These are phyloP conservation scores for Sonneratia caseolaris DNA, from an alignment of 345 rosid genomes.

Conservation along the genomic window DNA sequence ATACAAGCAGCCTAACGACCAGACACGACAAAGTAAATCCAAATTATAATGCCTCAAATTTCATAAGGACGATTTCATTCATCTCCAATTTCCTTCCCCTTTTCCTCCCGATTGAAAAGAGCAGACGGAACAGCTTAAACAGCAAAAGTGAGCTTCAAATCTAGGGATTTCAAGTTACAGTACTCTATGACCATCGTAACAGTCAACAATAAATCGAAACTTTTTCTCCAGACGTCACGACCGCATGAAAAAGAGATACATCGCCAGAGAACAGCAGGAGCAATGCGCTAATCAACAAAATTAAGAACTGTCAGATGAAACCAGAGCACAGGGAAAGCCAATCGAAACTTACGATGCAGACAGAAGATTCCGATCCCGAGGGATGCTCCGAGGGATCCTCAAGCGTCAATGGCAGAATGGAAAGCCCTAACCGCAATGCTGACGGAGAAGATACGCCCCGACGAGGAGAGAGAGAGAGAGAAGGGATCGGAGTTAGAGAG, in stretches of 20 bases:
- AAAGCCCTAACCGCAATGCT: slow-evolving; percentile 33
- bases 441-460: slow-evolving; percentile 3
- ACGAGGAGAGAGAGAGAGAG: slow-evolving; percentile 11
- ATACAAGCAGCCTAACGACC: neutral
- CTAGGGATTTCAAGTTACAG: neutral
- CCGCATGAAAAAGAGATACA: neutral
- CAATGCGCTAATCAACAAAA: neutral
- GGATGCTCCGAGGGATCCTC: slow-evolving; percentile 12
- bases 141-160: slow-evolving; percentile 1
- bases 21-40: neutral
- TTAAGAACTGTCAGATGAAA: neutral
- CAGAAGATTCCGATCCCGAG: slow-evolving; percentile 42
- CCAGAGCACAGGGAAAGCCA: slow-evolving; percentile 13
- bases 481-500: slow-evolving; percentile 4
- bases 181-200: neutral
- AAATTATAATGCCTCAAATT: neutral
- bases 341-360: slow-evolving; percentile 43
- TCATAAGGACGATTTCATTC: neutral
- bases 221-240: neutral
- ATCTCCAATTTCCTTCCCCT: neutral
- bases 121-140: neutral
- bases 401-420: slow-evolving; percentile 19
- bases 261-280: neutral
- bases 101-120: neutral
- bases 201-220: neutral